Conservation (phyloP, 73 alveolate genomes). For the Halteria grandinella region DNA sequence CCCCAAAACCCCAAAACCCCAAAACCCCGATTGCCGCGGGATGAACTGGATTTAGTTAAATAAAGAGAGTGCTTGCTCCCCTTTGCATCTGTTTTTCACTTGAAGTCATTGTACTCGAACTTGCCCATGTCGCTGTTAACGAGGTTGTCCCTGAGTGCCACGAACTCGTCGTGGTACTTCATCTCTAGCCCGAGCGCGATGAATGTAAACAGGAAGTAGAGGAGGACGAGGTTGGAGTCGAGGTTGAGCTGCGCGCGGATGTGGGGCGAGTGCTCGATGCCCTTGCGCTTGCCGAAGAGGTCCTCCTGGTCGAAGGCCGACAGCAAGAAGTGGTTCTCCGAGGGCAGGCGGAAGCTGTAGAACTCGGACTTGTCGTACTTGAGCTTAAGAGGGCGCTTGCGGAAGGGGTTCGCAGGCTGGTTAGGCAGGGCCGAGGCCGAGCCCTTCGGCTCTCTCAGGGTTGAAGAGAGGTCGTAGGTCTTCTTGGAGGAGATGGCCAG, state of each 20-base stretch:
- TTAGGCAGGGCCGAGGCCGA: too few relatives aligned
- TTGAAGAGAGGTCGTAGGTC: not conserved
- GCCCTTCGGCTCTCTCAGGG: too few relatives aligned
- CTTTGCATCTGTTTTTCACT: too few relatives aligned
- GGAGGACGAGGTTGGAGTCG: conserved; percentile 42
- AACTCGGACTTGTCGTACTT: conserved; percentile 33
- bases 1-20: too few relatives aligned
- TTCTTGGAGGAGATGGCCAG: conserved; percentile 11
- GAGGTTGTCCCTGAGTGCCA: conserved; percentile 19
- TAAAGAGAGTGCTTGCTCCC: too few relatives aligned
- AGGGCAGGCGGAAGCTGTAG: conserved; percentile 37
- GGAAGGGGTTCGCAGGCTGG: conserved; percentile 43
- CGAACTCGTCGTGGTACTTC: conserved; percentile 21
- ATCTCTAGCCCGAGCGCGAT: conserved; percentile 3
- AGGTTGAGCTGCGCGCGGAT: conserved; percentile 48
- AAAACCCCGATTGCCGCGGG: too few relatives aligned
- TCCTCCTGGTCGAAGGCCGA: conserved; percentile 35
- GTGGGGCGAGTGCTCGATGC: conserved; percentile 43
- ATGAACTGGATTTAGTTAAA: too few relatives aligned
- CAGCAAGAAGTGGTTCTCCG: conserved; percentile 24
- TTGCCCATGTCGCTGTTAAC: conserved; percentile 41
- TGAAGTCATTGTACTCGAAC: conserved; percentile 20
- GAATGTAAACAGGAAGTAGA: not conserved
- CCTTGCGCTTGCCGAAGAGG: conserved; percentile 56
- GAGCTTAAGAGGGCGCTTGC: conserved; percentile 56